These are phyloP conservation scores for Neoboletus subvelutipes DNA, from an alignment of 768 basidiomycete species.

Conservation along the genomic window DNA sequence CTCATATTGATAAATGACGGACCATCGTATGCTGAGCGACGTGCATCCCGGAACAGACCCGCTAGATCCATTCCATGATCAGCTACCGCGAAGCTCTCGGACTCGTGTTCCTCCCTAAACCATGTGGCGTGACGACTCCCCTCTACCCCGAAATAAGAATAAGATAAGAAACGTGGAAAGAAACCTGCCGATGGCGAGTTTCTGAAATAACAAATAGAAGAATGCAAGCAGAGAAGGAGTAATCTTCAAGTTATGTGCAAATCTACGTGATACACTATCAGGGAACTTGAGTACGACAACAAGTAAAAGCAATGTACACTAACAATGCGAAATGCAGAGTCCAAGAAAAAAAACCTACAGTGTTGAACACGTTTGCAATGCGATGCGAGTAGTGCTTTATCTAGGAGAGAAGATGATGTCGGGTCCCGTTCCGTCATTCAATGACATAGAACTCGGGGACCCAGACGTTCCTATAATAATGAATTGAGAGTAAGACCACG, in stretches of 20 bases:
- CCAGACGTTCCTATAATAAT: neutral
- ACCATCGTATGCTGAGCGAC: too few species aligned
- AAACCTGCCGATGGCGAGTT: too few species aligned
- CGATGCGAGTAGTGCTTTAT: neutral
- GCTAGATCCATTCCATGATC: neutral
- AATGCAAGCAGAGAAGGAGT: neutral
- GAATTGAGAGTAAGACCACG: neutral
- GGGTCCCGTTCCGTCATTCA: neutral
- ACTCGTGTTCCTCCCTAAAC: too few species aligned
- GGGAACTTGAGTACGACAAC: neutral
- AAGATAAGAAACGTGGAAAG: neutral
- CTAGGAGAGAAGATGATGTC: neutral
- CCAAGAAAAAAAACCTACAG: neutral
- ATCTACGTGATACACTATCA: neutral
- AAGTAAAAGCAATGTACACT: neutral
- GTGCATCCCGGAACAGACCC: conserved; percentile 4
- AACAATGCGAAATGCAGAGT: neutral
- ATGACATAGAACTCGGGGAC: neutral
- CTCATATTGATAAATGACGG: neutral
- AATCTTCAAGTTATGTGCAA: neutral
- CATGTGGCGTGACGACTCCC: neutral
- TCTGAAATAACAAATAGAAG: neutral
- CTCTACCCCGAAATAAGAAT: neutral
- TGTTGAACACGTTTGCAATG: neutral
- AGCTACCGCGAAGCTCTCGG: too few species aligned